Conservation (phyloP, 805 yeast genomes). For the Hemisphaericaspora nanyangensis region DNA sequence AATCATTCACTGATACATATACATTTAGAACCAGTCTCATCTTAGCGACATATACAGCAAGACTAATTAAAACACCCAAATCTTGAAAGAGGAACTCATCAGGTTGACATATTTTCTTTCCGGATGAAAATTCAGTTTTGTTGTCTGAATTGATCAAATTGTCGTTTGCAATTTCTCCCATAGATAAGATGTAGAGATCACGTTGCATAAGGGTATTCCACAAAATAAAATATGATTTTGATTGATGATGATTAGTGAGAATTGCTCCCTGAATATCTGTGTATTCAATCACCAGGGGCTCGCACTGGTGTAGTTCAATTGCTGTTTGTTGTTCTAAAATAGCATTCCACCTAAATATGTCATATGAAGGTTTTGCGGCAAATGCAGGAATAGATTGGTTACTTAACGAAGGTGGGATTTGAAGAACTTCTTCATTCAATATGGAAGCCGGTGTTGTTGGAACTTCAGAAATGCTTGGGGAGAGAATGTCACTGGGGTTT, state of each 20-base stretch:
- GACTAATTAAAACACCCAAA: constrained; percentile 28
- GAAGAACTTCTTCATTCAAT: too few species aligned
- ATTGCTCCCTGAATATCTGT: constrained; percentile 33
- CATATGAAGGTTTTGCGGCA: constrained; percentile 27
- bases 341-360: constrained; percentile 4
- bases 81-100: constrained; percentile 42
- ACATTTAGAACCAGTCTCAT: constrained; percentile 10
- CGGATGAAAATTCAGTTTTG: neutral
- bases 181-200: constrained; percentile 21
- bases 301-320: constrained; percentile 1
- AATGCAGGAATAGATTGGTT: constrained; percentile 25
- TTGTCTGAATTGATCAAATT: too few species aligned
- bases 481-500: constrained; percentile 21
- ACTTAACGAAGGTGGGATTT: too few species aligned
- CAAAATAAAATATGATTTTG: constrained; percentile 29
- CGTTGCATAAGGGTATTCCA: constrained; percentile 24
- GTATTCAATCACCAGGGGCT: constrained; percentile 9
- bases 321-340: constrained; percentile 10
- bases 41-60: constrained; percentile 26
- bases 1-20: constrained; percentile 27
- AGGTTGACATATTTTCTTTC: constrained; percentile 33
- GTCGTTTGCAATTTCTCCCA: constrained; percentile 29
- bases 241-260: constrained; percentile 35
- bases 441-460: neutral
- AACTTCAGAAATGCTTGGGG: constrained; percentile 15